phyloP scores from a whole-genome alignment of 176 grass and related monocot species.

The Pontederia crassipes region DNA sequence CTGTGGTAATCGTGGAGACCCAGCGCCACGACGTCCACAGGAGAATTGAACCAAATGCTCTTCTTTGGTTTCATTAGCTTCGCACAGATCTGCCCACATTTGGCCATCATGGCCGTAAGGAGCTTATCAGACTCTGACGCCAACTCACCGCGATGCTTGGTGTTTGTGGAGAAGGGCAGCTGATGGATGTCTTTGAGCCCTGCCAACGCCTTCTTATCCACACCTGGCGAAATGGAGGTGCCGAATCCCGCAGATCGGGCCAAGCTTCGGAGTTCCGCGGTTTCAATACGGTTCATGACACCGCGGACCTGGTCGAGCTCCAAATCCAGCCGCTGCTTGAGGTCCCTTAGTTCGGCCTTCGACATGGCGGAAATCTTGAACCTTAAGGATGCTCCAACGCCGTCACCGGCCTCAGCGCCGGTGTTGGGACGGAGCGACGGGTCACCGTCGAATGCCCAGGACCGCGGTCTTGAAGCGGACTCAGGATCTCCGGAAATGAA shows the following conservation, averaged over 20 bases:
- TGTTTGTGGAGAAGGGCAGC: neutral
- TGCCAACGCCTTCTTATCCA: neutral
- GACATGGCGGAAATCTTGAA: slow-evolving; percentile 26
- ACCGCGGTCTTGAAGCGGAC: neutral
- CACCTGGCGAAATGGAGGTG: neutral
- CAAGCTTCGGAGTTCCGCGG: slow-evolving; percentile 28
- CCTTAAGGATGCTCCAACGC: slow-evolving; percentile 9
- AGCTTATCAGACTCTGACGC: slow-evolving; percentile 25
- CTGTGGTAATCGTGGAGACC: slow-evolving; percentile 69
- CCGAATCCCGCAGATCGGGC: slow-evolving; percentile 2
- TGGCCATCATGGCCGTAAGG: slow-evolving; percentile 40
- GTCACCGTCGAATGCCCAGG: neutral
- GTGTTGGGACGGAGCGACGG: neutral
- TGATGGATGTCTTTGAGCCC: neutral
- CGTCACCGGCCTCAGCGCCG: neutral
- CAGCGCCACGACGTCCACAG: slow-evolving; percentile 53
- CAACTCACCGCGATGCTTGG: neutral
- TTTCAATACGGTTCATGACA: slow-evolving; percentile 60
- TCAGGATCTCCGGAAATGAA: neutral
- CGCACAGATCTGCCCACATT: slow-evolving; percentile 54
- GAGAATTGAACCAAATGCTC: slow-evolving; percentile 80
- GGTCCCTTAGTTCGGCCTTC: slow-evolving; percentile 34
- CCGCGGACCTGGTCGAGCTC: slow-evolving; percentile 74
- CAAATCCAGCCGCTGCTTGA: slow-evolving; percentile 42
- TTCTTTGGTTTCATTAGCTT: slow-evolving; percentile 83